These are phyloP conservation scores for Glycyrrhiza uralensis DNA, from an alignment of 306 rosid genomes.

Conservation along the genomic window DNA sequence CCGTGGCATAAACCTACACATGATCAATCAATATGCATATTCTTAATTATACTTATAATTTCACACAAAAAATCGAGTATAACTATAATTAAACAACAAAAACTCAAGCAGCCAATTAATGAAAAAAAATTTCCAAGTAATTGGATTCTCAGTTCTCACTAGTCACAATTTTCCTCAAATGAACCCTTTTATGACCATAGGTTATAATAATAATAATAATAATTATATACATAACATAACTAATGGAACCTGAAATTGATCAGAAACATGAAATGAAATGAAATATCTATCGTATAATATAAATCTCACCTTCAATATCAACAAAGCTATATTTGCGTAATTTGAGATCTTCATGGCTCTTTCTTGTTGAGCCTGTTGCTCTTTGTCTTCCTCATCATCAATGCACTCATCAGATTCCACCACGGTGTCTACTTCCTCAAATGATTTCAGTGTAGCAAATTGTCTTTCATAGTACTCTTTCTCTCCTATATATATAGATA, in stretches of 20 bases:
- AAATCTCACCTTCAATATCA: conserved; percentile 51
- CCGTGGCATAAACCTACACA: conserved; percentile 60
- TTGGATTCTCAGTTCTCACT: not conserved
- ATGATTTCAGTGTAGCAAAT: conserved; percentile 62
- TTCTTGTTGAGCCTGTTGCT: conserved; percentile 56
- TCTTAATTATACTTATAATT: conserved; percentile 15
- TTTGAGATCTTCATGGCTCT: conserved; percentile 67
- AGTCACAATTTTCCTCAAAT: not conserved
- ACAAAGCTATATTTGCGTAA: conserved; percentile 48
- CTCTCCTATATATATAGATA: conserved; percentile 53
- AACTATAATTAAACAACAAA: not conserved
- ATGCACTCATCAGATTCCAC: conserved; percentile 22
- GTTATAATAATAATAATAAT: too few relatives aligned
- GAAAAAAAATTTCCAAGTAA: not conserved
- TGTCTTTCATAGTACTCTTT: conserved; percentile 64
- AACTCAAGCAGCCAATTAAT: not conserved
- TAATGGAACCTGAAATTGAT: not conserved
- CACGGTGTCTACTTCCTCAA: conserved; percentile 61
- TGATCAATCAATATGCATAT: not conserved
- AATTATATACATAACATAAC: not conserved
- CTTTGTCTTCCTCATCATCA: conserved; percentile 33
- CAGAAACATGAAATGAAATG: not conserved
- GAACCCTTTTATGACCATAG: not conserved
- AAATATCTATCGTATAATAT: not conserved
- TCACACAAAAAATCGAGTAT: not conserved